Base-by-base conservation (phyloP, 768 basidiomycete species). In the Podaxis carcinomalis region DNA sequence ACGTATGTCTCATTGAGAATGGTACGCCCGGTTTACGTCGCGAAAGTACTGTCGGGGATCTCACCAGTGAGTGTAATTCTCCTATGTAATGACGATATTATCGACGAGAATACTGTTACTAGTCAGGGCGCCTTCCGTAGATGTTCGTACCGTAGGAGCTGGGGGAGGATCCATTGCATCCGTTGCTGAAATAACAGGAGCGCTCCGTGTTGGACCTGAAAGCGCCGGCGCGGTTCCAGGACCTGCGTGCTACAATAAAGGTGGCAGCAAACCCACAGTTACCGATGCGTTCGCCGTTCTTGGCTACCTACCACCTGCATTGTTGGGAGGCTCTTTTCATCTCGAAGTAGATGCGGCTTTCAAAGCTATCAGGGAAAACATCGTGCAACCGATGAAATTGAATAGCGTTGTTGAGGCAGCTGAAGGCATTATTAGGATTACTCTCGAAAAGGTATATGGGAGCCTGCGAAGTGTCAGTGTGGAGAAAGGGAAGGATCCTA, bases 401-500 rank as follows among this genome's bases (percentile, higher is more conserved):
- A 21, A 32, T 27, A 65, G 57, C 13, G 46, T 68, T 5, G 44
- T 63, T 19, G 70, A 70, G 51, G 72, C 72, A 11, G 72, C 72
- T 2, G 72, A 73, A 52, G 72, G 69, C 0, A 72, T 72, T 37
- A 53, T 73, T 16, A 65, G 67, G 21, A 59, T 73, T 28, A 64
- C 71, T 3, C 64, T 67, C 25, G 71, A 73, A 56, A 69, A 68
- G 51, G 71, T 72, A 65, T 71, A 72, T 44, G 72, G 71, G 4
- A 68, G 69, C 49, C 54, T 73, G 53, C 67, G 70, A 42, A 67
- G 69, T 53, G 68, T 72, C 42, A 70, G 69, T 40, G 66, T 73
- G 4, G 72, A 73, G 55, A 66, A 71, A 60, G 72, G 70, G 27
- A 69, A 73, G 49, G 70, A 73, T 59, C 71, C 70, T 10, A 62